A percentile compares a stretch with the other conserved stretches of the same genome.
phyloP scores from a whole-genome alignment of 345 rosid species.

The Bretschneidera sinensis region DNA sequence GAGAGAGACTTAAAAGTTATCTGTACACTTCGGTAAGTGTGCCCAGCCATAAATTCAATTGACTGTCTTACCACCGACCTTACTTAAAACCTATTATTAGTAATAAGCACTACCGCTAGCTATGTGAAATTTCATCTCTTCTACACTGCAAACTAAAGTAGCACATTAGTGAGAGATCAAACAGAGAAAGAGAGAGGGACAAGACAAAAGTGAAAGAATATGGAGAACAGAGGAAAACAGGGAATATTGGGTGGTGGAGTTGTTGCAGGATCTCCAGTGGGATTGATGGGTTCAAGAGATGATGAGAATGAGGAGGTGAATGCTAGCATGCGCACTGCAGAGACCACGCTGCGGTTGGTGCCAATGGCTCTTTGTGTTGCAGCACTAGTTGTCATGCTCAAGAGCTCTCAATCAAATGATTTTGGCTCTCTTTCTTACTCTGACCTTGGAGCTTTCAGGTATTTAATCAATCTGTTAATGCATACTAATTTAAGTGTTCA shows the following conservation, averaged over 20 bases:
- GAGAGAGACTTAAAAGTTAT: not conserved
- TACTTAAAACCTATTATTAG: constrained; percentile 11
- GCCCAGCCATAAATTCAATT: constrained; percentile 9
- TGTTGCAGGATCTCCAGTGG: constrained; percentile 14
- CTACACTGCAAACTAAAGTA: not conserved
- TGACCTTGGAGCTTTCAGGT: constrained; percentile 80
- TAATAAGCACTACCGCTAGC: not conserved
- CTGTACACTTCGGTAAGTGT: constrained; percentile 5
- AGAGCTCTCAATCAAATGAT: constrained; percentile 56
- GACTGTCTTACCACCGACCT: constrained; percentile 13
- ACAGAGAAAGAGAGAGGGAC: not conserved
- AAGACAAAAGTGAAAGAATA: not conserved
- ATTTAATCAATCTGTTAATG: too few relatives aligned
- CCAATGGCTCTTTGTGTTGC: constrained; percentile 57
- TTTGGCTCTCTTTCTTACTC: constrained; percentile 76
- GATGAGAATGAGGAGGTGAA: constrained; percentile 2
- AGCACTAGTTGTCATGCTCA: constrained; percentile 67
- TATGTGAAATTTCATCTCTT: not conserved
- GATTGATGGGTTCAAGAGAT: constrained; percentile 11
- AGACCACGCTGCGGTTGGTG: constrained; percentile 47
- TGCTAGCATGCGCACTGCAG: constrained; percentile 31
- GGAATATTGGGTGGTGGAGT: not conserved
- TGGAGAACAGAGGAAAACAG: constrained; percentile 20
- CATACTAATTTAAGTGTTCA: too few relatives aligned
- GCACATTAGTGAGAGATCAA: not conserved